phyloP scores from a whole-genome alignment of 2,329 filamentous ascomycete genomes.

The Cladophialophora immunda region DNA sequence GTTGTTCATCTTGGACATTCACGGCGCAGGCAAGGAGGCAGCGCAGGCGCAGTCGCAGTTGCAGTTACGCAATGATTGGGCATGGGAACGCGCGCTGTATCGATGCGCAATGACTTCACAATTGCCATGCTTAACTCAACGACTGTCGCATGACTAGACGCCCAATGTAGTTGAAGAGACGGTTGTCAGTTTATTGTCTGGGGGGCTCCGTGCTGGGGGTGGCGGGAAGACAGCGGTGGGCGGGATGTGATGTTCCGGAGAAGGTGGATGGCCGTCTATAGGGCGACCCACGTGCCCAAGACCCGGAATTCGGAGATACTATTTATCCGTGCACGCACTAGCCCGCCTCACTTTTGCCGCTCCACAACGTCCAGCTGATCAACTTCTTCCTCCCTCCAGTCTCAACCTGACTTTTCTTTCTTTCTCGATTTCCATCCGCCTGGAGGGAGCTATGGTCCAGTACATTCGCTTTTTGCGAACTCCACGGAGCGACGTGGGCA shows the following conservation, averaged over 20 bases:
- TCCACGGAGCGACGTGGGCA: conserved; percentile 58
- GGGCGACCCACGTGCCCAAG: conserved; percentile 1
- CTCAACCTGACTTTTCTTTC: conserved; percentile 4
- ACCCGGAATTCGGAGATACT: neutral
- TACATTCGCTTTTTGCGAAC: conserved; percentile 75
- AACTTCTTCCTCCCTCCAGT: conserved; percentile 8
- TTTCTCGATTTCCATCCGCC: no score
- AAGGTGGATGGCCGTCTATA: neutral
- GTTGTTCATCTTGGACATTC: conserved; percentile 40
- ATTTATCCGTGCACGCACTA: conserved; percentile 11
- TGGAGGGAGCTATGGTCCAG: conserved; percentile 57
- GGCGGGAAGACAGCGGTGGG: neutral
- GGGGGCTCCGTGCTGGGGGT: conserved; percentile 14
- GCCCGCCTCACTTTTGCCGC: conserved; percentile 19
- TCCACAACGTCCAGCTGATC: conserved; percentile 21
- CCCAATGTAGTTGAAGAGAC: neutral
- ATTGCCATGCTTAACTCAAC: conserved; percentile 33
- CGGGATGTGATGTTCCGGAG: conserved; percentile 11
- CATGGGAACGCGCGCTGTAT: conserved; percentile 22
- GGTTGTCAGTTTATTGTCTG: conserved; percentile 13
- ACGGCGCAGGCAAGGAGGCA: conserved; percentile 9
- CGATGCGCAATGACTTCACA: conserved; percentile 25
- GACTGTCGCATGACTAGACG: conserved; percentile 1
- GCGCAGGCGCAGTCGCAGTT: no score
- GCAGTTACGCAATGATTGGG: conserved; percentile 2